Conservation (phyloP, 495 filamentous ascomycete genomes). For the Hyphodiscus hymeniophilus region DNA sequence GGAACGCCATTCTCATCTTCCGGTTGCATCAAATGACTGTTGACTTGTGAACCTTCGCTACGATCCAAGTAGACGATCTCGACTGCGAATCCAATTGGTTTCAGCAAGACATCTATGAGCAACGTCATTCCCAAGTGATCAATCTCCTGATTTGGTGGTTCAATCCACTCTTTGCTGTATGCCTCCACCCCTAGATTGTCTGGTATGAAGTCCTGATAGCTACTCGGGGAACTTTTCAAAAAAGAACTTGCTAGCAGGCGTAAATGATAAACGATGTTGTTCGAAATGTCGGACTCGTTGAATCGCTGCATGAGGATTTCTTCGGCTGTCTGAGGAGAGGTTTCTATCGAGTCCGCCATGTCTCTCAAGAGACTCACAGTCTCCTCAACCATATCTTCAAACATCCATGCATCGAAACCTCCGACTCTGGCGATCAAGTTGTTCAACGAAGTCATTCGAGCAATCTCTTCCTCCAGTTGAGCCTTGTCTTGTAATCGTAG, state of each 20-base stretch:
- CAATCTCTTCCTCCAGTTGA: slow-evolving; percentile 58
- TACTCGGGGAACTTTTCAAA: slow-evolving; percentile 64
- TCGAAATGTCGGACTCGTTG: slow-evolving; percentile 59
- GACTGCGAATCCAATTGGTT: slow-evolving; percentile 68
- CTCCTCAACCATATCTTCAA: slow-evolving; percentile 77
- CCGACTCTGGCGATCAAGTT: slow-evolving; percentile 57
- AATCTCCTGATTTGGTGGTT: slow-evolving; percentile 72
- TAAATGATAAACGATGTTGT: slow-evolving; percentile 58
- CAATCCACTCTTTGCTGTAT: slow-evolving; percentile 64
- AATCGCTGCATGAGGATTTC: slow-evolving; percentile 61
- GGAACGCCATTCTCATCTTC: slow-evolving; percentile 40
- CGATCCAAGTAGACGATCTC: slow-evolving; percentile 90
- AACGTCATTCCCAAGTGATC: slow-evolving; percentile 77
- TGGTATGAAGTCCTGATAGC: slow-evolving; percentile 63
- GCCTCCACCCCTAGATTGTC: slow-evolving; percentile 47
- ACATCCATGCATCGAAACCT: slow-evolving; percentile 57
- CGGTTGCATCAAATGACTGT: slow-evolving; percentile 61
- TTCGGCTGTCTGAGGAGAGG: slow-evolving; percentile 45
- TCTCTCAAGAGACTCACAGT: slow-evolving; percentile 56
- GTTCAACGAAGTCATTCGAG: slow-evolving; percentile 63
- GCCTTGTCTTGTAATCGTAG: slow-evolving; percentile 54
- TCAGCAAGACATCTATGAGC: slow-evolving; percentile 71
- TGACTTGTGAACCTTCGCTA: slow-evolving; percentile 71
- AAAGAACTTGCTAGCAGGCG: slow-evolving; percentile 80
- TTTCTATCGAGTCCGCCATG: slow-evolving; percentile 42